Percentiles rank a stretch among this genome's conserved stretches.
Conservation (phyloP, 768 basidiomycete genomes). For the Boletus vinaceobasis region DNA sequence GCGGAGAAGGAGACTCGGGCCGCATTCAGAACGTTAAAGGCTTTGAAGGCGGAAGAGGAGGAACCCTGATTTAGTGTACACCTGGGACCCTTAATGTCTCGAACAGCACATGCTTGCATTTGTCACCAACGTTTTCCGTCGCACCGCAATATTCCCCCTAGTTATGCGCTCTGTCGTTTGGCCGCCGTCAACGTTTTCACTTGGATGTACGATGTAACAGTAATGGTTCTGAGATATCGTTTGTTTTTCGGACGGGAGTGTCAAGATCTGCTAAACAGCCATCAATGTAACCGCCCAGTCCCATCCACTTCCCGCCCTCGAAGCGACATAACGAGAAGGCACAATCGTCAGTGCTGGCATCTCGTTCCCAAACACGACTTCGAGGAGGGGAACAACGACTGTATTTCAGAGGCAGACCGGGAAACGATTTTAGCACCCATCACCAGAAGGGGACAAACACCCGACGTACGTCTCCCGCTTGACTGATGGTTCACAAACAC, state of each 20-base stretch:
- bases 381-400: constrained; percentile 20
- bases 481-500: constrained; percentile 20
- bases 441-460: background rate
- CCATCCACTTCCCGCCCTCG: constrained; percentile 22
- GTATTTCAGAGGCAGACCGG: background rate
- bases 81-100: background rate
- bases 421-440: background rate
- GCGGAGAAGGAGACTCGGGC: constrained; percentile 90
- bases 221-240: background rate
- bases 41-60: constrained; percentile 59
- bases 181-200: background rate
- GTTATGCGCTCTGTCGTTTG: background rate
- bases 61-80: constrained; percentile 35
- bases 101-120: constrained; percentile 16
- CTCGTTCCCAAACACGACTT: constrained; percentile 18
- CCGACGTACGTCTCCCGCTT: constrained; percentile 17
- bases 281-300: constrained; percentile 29
- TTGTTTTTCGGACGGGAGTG: background rate
- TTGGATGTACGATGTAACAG: background rate
- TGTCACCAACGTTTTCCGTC: background rate
- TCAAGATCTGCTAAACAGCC: constrained; percentile 19
- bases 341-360: constrained; percentile 29
- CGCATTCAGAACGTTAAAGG: constrained; percentile 74
- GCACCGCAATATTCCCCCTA: constrained; percentile 4
- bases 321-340: constrained; percentile 20